These are phyloP conservation scores for Carex pumila DNA, from an alignment of 176 grass and related monocot species.

Conservation along the genomic window DNA sequence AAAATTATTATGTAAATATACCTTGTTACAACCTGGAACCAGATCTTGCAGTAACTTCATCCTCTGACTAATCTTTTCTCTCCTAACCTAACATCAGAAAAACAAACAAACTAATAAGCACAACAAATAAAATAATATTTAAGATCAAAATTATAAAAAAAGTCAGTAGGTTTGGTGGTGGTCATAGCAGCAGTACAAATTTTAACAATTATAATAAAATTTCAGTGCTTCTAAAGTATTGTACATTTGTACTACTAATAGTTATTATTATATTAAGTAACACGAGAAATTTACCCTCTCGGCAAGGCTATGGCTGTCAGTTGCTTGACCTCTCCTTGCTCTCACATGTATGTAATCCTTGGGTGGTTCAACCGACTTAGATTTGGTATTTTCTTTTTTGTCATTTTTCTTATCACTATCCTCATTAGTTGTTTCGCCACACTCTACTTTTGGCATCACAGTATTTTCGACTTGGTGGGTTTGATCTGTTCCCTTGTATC, in stretches of 20 bases:
- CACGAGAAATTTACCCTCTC: slow-evolving; percentile 59
- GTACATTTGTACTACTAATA: not conserved
- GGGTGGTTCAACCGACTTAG: slow-evolving; percentile 53
- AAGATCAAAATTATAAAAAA: not conserved
- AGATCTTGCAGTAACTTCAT: slow-evolving; percentile 88
- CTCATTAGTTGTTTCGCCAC: slow-evolving; percentile 47
- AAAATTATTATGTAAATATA: slow-evolving; percentile 17
- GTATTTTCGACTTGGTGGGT: slow-evolving; percentile 9
- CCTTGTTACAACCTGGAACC: slow-evolving; percentile 93
- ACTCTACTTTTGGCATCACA: slow-evolving; percentile 46
- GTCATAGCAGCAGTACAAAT: not conserved
- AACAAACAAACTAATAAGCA: not conserved
- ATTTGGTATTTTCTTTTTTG: slow-evolving; percentile 48
- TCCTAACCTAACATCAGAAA: slow-evolving; percentile 52
- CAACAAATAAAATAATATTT: not conserved
- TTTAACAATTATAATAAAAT: not conserved
- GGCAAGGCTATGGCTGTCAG: slow-evolving; percentile 91
- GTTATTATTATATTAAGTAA: not conserved
- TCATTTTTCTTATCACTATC: slow-evolving; percentile 37
- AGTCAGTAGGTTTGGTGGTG: not conserved
- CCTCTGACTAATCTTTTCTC: slow-evolving; percentile 85
- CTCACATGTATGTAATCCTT: slow-evolving; percentile 97
- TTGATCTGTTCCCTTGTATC: slow-evolving; percentile 29
- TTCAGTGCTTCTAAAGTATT: not conserved
- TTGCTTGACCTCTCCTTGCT: slow-evolving; percentile 89